Percentiles rank a stretch among this genome's conserved stretches.
phyloP scores from a whole-genome alignment of 768 basidiomycete genomes.

The Calocera viscosa region DNA sequence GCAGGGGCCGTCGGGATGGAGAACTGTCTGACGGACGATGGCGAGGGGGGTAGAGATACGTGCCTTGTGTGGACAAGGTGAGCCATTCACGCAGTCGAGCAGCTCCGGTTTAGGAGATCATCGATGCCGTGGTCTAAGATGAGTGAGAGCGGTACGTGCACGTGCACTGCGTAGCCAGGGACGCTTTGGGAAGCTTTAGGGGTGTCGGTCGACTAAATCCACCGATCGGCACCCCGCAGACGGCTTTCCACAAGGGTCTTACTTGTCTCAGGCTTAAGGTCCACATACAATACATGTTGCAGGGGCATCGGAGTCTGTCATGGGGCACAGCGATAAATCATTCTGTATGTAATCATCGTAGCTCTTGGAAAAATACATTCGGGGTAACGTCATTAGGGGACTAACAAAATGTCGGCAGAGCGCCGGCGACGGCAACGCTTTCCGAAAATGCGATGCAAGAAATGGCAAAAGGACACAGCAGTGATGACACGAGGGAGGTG shows the following conservation, averaged over 20 bases:
- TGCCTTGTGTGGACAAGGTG: neutral
- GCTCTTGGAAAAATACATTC: neutral
- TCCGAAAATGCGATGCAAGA: neutral
- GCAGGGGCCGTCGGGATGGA: neutral
- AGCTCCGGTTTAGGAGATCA: neutral
- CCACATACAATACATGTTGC: too few species aligned
- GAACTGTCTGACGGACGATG: neutral
- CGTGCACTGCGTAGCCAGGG: neutral
- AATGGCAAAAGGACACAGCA: neutral
- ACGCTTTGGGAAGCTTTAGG: too few species aligned
- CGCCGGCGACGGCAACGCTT: neutral
- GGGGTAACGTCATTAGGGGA: neutral
- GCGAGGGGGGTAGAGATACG: neutral
- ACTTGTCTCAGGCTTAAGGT: too few species aligned
- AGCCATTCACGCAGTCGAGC: neutral
- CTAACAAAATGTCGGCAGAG: slow-evolving; percentile 1
- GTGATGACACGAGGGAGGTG: neutral
- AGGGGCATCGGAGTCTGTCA: neutral
- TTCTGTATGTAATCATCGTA: slow-evolving; percentile 8
- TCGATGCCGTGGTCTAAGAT: neutral
- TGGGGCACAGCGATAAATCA: neutral
- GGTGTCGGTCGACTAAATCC: too few species aligned
- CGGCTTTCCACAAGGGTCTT: too few species aligned
- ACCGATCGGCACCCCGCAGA: too few species aligned
- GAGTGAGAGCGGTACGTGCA: neutral